These are phyloP conservation scores for Penicillium longicatenatum DNA, from an alignment of 495 filamentous ascomycete genomes.

Conservation along the genomic window DNA sequence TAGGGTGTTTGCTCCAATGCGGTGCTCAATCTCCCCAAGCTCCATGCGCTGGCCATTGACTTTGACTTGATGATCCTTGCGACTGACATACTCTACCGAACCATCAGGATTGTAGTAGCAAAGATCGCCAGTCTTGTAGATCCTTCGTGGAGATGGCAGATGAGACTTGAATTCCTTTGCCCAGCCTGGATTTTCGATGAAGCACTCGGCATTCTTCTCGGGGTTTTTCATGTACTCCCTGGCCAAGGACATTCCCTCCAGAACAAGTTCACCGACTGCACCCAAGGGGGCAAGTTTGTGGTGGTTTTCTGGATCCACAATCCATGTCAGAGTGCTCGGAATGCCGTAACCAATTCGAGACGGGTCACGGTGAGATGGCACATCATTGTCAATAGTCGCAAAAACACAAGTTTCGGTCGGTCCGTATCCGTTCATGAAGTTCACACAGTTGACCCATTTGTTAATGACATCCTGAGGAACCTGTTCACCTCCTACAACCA, in stretches of 20 bases:
- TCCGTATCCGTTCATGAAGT: conserved; percentile 60
- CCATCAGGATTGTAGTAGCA: conserved; percentile 57
- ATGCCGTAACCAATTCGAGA: conserved; percentile 52
- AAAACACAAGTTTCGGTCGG: conserved; percentile 56
- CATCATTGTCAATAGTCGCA: conserved; percentile 36
- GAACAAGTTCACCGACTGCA: conserved; percentile 54
- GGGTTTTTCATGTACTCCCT: conserved; percentile 56
- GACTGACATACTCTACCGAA: conserved; percentile 54
- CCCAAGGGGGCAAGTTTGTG: conserved; percentile 52
- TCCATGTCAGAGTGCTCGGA: conserved; percentile 53
- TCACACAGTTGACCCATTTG: conserved; percentile 54
- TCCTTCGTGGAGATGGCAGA: conserved; percentile 30
- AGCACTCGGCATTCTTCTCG: conserved; percentile 51
- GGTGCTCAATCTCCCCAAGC: conserved; percentile 53
- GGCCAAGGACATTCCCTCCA: conserved; percentile 52
- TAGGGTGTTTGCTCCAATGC: conserved; percentile 32
- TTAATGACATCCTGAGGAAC: conserved; percentile 50
- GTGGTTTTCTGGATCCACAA: conserved; percentile 53
- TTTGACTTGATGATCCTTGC: conserved; percentile 69
- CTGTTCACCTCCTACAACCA: conserved; percentile 51
- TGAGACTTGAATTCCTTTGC: conserved; percentile 25
- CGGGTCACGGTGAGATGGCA: conserved; percentile 35
- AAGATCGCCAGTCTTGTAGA: conserved; percentile 55
- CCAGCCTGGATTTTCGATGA: conserved; percentile 45
- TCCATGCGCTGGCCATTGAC: conserved; percentile 70